Evolutionary conservation across 768 basidiomycete species (phyloP), one percentile per base, ranked within the genome.

Genomic region (Podaxis rugospora): DNA sequence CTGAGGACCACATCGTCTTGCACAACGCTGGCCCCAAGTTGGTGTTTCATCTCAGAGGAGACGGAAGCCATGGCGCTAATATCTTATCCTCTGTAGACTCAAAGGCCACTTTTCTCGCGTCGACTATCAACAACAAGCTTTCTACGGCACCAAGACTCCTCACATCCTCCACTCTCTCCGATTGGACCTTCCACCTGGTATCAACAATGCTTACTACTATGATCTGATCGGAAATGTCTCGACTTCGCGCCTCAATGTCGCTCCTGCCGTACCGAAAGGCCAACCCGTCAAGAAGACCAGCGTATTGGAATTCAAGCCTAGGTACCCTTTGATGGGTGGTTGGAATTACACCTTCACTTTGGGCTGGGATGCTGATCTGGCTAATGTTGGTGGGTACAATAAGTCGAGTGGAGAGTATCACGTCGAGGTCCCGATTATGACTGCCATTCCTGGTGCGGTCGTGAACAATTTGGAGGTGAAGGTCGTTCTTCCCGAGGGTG

Each of bases 321-420:
- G 97, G 49, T 99, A 95, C 73, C 97, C 97, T 35, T 68, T 99
- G 49, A 72, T 98, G 66, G 97, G 97, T 32, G 94, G 96, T 46
- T 99, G 97, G 97, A 98, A 97, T 69, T 98, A 96, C 73, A 87
- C 80, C 46, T 98, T 95, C 76, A 94, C 93, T 4, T 79, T 98
- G 2, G 97, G 97, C 1, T 99, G 91, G 83, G 95, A 98, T 66
- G 81, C 91, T n/a, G 89, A 89, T 28, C 80, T 94, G 51, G 82
- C 75, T n/a, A 85, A 93, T 70, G 87, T 84, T 9, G 85, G 83
- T 14, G 81, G 80, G 61, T 90, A 84, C 66, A 86, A 92, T 66
- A 79, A 75, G 55, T 75, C 76, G 50, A 85, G 78, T 21, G 86
- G 86, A 35, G 83, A 79, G 65, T 88, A 94, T 69, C 79, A 89